Conservation (phyloP, 108 stramenopile species). For the Pseudonitzschia multistriata region DNA sequence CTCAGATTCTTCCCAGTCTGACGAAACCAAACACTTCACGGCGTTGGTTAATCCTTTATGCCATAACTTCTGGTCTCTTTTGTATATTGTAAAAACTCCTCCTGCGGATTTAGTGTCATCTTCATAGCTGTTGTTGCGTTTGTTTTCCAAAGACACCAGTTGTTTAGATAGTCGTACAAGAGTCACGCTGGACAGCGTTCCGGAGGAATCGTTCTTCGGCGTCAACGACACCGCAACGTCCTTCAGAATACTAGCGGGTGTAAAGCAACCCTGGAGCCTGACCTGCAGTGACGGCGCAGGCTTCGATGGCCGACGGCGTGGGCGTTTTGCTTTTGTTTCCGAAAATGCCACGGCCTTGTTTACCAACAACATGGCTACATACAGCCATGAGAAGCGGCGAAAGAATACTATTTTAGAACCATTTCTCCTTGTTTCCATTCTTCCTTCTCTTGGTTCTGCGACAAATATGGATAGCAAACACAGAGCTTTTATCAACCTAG, state of each 20-base stretch:
- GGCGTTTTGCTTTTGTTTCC: background rate
- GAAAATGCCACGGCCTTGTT: background rate
- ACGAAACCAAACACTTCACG: background rate
- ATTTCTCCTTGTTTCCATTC: background rate
- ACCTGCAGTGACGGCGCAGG: constrained; percentile 1
- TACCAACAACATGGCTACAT: background rate
- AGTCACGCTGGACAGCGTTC: constrained; percentile 31
- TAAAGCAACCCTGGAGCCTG: constrained; percentile 34
- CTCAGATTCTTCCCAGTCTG: constrained; percentile 13
- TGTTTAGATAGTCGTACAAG: constrained; percentile 47
- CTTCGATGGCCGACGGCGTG: background rate
- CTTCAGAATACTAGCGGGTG: constrained; percentile 28
- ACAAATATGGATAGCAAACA: no score
- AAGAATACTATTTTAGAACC: background rate
- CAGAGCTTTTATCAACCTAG: no score
- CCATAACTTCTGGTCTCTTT: constrained; percentile 9
- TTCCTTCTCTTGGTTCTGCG: background rate
- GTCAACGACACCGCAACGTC: constrained; percentile 22
- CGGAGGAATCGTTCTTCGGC: constrained; percentile 21
- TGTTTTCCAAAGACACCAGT: constrained; percentile 36
- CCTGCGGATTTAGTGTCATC: background rate
- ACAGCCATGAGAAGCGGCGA: background rate
- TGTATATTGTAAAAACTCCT: background rate
- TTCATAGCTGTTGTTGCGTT: background rate
- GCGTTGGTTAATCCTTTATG: background rate